Evolutionary conservation across 2,329 filamentous ascomycete genomes (phyloP), one percentile per base, ranked within the genome.

Genomic region (Trichoderma oligosporum): DNA sequence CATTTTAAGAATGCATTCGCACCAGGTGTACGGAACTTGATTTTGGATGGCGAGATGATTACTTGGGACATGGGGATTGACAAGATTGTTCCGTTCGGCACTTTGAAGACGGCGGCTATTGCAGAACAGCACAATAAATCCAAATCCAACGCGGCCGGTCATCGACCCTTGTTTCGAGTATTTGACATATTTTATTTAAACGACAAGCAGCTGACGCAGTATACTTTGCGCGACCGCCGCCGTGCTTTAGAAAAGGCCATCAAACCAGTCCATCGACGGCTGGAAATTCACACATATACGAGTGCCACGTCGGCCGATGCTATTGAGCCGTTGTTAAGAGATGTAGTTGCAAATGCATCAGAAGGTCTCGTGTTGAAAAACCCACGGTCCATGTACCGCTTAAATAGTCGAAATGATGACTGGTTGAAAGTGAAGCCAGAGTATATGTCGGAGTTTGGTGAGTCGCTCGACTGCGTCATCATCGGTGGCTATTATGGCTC

Each of bases 401-500:
- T 97, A 8, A 96, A 96, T 67, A 89, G 90, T 63, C 87, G 94
- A 46, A 94, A 95, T 66, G 89, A 96, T 65, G 90, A 96, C 71
- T 99, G 94, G 94, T 87, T 97, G 74, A 99, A 99, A 70, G 92
- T 99, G 7, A 99, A 99, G 67, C 94, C 94, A 1, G 94, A 99
- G 62, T 99, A 99, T 71, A 97, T 97, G 92, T 86, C 86, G 2
- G 93, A 96, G 61, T 96, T 94, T 69, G 94, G 94, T 60, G 93
- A 97, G 72, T 90, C 88, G 0, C 82, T 99, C 3, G 94, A 99
- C 69, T 91, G 91, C 63, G 76, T 97, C 12, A 79, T 99, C 14
- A 84, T 99, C 53, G 94, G 93, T 55, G 94, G 91, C 7, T 97
- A 96, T 73, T 99, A 89, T 69, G 94, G 94, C 12, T 89, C 88